These are phyloP conservation scores for Balakata baccata DNA, from an alignment of 345 rosid genomes.

Conservation along the genomic window DNA sequence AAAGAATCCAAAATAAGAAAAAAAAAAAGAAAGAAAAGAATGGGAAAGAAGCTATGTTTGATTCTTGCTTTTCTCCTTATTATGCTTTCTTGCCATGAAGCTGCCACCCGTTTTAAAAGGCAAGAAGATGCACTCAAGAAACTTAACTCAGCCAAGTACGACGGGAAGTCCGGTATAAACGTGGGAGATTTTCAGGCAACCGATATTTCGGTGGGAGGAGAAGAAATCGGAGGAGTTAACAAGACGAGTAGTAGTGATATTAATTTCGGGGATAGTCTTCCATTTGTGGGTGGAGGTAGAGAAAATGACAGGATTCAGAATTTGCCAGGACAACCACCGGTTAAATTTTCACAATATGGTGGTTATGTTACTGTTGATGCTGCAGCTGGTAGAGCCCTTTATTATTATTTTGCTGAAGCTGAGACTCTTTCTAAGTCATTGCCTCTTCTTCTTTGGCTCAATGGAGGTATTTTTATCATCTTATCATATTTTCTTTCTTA, in stretches of 20 bases:
- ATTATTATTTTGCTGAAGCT: slow-evolving; percentile 70
- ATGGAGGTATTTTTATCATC: slow-evolving; percentile 51
- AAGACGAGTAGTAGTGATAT: too few species aligned
- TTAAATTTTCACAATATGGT: slow-evolving; percentile 54
- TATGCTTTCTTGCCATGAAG: slow-evolving; percentile 12
- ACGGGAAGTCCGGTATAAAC: slow-evolving; percentile 23
- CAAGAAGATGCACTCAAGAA: slow-evolving; percentile 28
- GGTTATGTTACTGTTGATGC: slow-evolving; percentile 65
- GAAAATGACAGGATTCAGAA: slow-evolving; percentile 50
- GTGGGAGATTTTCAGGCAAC: slow-evolving; percentile 9
- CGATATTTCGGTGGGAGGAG: background rate
- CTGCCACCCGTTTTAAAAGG: slow-evolving; percentile 19
- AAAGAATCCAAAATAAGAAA: background rate
- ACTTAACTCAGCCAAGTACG: slow-evolving; percentile 32
- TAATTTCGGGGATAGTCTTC: too few species aligned
- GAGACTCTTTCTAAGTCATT: slow-evolving; percentile 21
- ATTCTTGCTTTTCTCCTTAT: slow-evolving; percentile 9
- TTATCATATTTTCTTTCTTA: background rate
- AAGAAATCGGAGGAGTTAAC: background rate
- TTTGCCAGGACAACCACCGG: slow-evolving; percentile 64
- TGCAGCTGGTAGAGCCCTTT: slow-evolving; percentile 53
- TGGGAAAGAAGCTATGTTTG: slow-evolving; percentile 13
- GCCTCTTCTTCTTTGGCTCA: slow-evolving; percentile 88
- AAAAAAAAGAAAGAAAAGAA: background rate
- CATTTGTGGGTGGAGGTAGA: slow-evolving; percentile 21